Base-by-base conservation (phyloP, 1,284 basidiomycete genomes). In the Trichosporon sp. region DNA sequence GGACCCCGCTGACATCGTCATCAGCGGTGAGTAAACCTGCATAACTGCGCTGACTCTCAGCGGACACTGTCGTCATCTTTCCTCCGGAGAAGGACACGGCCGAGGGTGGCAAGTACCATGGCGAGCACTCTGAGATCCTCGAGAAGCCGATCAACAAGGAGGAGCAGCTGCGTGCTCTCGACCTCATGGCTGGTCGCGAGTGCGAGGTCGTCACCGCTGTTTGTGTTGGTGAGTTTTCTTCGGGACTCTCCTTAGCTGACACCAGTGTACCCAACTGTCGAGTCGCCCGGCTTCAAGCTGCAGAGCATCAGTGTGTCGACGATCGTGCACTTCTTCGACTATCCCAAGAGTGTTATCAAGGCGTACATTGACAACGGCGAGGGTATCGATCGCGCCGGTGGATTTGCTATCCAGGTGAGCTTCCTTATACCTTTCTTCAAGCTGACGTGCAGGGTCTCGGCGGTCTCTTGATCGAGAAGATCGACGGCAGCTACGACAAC, bases 141-240 rank as follows among this genome's bases (percentile, higher is more conserved):
- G 96, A 99, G 83, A 99, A 98, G 83, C 96, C 96, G 0, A 69
- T 78, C 0, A 89, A 89, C 48, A 91, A 92, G 78, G 89, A 87
- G 43, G 96, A 98, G 76, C 95, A 98, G 79, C 79, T 81, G 32
- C 66, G 81, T 37, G 35, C 65, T 2, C 67, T 71, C 11, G 67
- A 72, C 61, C 92, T 96, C 72, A 86, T 98, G 77, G 94, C 95
- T 70, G 94, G 93, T 5, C 87, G 88, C 68, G 88, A 90, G 0
- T 94, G 93, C 76, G 92, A 96, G 81, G 92, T 96, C n/a, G 92
- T 96, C 16, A 96, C 94, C 0, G 94, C 93, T 11, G 89, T 96
- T 8, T 88, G 89, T 7, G 82, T 97, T 16, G 91, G 93, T 92
- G 73, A 72, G 89, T 82, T 63, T 26, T 26, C 26, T 26, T 26